Percentiles rank a stretch among this genome's conserved stretches.
Conservation (phyloP, 2,329 filamentous ascomycete genomes). For the Paracoccidioides lutzii region DNA sequence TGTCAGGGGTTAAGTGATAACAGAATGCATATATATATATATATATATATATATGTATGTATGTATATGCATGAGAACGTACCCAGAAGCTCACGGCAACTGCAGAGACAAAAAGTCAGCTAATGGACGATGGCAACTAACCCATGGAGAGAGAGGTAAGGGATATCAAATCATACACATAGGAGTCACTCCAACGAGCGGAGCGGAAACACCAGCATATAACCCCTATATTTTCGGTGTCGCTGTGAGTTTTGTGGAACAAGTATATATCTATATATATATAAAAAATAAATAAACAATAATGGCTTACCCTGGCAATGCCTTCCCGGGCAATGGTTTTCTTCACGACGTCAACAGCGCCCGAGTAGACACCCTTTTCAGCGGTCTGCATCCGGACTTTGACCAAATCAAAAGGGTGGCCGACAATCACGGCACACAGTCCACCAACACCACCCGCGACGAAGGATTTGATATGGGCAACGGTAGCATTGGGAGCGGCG, state of each 20-base stretch:
- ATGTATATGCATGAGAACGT: too few relatives aligned
- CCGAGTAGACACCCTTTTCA: slow-evolving; percentile 80
- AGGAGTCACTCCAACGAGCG: slow-evolving; percentile 86
- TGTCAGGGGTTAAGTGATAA: not conserved
- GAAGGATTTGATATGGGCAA: slow-evolving; percentile 64
- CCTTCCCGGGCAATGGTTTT: slow-evolving; percentile 84
- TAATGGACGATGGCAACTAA: not conserved
- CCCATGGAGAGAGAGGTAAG: slow-evolving; percentile 4
- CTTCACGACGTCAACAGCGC: slow-evolving; percentile 80
- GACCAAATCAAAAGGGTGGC: slow-evolving; percentile 94
- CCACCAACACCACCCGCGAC: slow-evolving; percentile 86
- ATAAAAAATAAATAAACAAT: too few relatives aligned
- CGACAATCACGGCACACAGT: slow-evolving; percentile 82
- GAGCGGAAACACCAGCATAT: slow-evolving; percentile 94
- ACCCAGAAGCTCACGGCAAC: slow-evolving; percentile 57
- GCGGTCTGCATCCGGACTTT: slow-evolving; percentile 96
- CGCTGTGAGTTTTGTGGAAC: too few relatives aligned
- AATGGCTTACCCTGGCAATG: slow-evolving; percentile 40
- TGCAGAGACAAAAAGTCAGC: slow-evolving; percentile 17
- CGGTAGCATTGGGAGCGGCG: slow-evolving; percentile 32
- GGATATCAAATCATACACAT: slow-evolving; percentile 72
- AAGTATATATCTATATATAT: too few relatives aligned
- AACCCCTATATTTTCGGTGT: slow-evolving; percentile 45
- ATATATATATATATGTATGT: too few relatives aligned
- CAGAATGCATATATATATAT: not conserved